Base-by-base conservation (phyloP, 2,329 filamentous ascomycete species). In the Dactylonectria macrodidyma region DNA sequence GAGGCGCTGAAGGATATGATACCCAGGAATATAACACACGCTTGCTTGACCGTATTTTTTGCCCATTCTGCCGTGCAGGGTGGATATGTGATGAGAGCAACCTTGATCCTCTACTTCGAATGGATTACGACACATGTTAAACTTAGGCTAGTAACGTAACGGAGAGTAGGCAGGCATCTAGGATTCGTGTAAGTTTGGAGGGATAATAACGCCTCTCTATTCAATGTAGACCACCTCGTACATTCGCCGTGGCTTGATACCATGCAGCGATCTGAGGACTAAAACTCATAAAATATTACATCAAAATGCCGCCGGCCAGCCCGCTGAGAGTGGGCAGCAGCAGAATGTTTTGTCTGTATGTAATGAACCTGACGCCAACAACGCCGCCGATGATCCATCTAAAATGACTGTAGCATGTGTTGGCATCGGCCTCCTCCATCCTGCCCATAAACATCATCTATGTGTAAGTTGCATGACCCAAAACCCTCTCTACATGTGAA, bases 401-500 rank as follows among this genome's bases (percentile, higher is more conserved):
- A 62, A 59, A 33, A 69, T 68, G 60, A 62, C 55, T 47, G 55
- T 62, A 44, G 63, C 61, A 50, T 54, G 62, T 52, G 38, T 50
- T 44, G 22, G 36, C 26, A 52, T 61, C 33, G 33, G 3, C 33
- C 33, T 52, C 46, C 57, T 58, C 64, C 62, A 58, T 41, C 52
- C 24, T 58, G 57, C 47, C 24, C 51, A 36, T 26, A 51, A 54
- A 36, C 24, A 41, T 56, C 51, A 26, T 56, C 59, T 44, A 57
- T 56, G 33, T 44, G 8, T 55, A 19, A 33, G 14, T 30, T 26
- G 52, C 34, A 51, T 5, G 24, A 44, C 33, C 50, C 11, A 30
- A 9, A 41, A 11, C 47, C n/a, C n/a, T 63, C 67, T 71, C 22
- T 66, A 34, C 11, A 66, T 48, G 57, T 84, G 76, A 66, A 85